These are phyloP conservation scores for Cocos nucifera DNA, from an alignment of 176 grass and related monocot species.

Conservation along the genomic window DNA sequence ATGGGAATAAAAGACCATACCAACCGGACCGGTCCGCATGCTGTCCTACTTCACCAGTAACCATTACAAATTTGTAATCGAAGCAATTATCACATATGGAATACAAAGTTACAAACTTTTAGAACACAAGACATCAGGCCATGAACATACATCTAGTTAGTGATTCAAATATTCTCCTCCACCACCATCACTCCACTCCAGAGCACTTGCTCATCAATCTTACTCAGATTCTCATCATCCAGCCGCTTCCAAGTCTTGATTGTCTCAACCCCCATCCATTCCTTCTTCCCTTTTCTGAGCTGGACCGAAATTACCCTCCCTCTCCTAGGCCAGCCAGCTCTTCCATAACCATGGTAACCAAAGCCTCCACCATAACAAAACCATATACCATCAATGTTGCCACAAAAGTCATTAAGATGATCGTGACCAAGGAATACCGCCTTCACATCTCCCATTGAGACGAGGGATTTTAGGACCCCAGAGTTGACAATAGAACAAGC, in stretches of 20 bases:
- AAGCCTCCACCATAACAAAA: slow-evolving; percentile 94
- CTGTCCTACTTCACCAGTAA: too few relatives aligned
- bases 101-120: neutral
- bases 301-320: slow-evolving; percentile 39
- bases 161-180: slow-evolving; percentile 1
- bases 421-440: slow-evolving; percentile 87
- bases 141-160: neutral
- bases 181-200: slow-evolving; percentile 29
- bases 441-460: slow-evolving; percentile 77
- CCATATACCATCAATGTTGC: slow-evolving; percentile 52
- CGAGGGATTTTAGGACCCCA: slow-evolving; percentile 42
- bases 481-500: slow-evolving; percentile 75
- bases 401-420: slow-evolving; percentile 92
- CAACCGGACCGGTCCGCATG: too few relatives aligned
- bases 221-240: slow-evolving; percentile 56
- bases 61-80: too few relatives aligned
- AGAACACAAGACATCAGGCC: too few relatives aligned
- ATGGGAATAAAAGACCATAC: too few relatives aligned
- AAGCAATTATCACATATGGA: neutral
- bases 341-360: slow-evolving; percentile 87
- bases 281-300: slow-evolving; percentile 43
- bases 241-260: slow-evolving; percentile 77
- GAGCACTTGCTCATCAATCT: slow-evolving; percentile 71
- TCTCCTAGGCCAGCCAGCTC: slow-evolving; percentile 64
- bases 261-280: slow-evolving; percentile 47